phyloP scores from a whole-genome alignment of 1,139 yeast genomes.

The Yamadazyma membranifaciens region DNA sequence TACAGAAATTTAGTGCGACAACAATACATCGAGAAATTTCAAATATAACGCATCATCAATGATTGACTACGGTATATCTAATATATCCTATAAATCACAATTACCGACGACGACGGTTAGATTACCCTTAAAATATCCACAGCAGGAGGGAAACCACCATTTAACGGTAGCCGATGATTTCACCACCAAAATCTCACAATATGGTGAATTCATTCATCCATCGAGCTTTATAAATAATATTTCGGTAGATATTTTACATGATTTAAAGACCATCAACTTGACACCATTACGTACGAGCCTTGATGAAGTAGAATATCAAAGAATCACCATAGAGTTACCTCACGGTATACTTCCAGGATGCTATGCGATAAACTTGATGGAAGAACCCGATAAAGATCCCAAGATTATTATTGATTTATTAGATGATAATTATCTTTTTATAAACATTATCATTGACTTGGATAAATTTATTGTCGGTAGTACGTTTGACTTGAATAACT shows the following conservation, averaged over 20 bases:
- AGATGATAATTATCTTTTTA: conserved; percentile 31
- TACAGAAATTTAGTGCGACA: background rate
- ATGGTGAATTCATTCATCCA: conserved; percentile 1
- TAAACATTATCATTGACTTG: conserved; percentile 29
- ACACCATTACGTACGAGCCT: conserved; percentile 30
- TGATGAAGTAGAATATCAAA: conserved; percentile 23
- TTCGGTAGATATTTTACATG: conserved; percentile 29
- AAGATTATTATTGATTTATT: conserved; percentile 25
- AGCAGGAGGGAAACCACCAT: background rate
- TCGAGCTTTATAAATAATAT: conserved; percentile 21
- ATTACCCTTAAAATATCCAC: conserved; percentile 34
- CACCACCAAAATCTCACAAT: background rate
- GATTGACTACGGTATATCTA: conserved; percentile 18
- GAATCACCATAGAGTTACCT: conserved; percentile 31
- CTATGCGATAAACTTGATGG: conserved; percentile 18
- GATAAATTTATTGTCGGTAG: conserved; percentile 27
- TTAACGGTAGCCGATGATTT: conserved; percentile 1
- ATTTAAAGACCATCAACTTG: conserved; percentile 28
- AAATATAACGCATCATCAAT: background rate
- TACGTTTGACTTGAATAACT: conserved; percentile 26
- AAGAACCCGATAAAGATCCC: conserved; percentile 12
- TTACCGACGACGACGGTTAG: conserved; percentile 20
- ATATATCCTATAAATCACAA: conserved; percentile 22
- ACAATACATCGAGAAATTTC: background rate
- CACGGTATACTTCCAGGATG: conserved; percentile 28